phyloP scores from a whole-genome alignment of 202 grass and related monocot species.

The Bolboschoenoplectus hybrid region DNA sequence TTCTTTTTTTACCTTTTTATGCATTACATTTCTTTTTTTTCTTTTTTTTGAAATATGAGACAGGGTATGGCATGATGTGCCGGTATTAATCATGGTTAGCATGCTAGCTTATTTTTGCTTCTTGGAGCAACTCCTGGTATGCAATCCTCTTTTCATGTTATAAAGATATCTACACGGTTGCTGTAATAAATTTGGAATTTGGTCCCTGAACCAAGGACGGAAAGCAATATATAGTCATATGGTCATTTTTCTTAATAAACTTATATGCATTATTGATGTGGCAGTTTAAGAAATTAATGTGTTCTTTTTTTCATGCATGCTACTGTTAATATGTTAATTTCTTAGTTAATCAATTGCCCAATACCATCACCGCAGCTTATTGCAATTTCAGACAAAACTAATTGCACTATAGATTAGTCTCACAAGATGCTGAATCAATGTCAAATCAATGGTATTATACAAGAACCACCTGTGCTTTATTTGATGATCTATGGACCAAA shows the following conservation, averaged over 20 bases:
- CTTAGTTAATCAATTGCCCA: neutral
- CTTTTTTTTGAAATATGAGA: slow-evolving; percentile 39
- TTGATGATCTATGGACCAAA: neutral
- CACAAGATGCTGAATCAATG: neutral
- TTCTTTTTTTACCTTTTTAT: neutral
- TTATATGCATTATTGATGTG: neutral
- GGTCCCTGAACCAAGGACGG: neutral
- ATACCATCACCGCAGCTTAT: neutral
- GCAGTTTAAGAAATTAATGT: neutral
- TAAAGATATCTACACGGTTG: slow-evolving; percentile 31
- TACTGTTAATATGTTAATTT: slow-evolving; percentile 2
- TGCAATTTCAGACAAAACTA: neutral
- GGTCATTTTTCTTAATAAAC: neutral
- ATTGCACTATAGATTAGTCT: neutral
- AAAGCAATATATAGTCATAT: neutral
- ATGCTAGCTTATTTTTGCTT: slow-evolving; percentile 99
- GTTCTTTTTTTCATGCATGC: neutral
- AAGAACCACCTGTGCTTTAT: neutral
- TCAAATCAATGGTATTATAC: neutral
- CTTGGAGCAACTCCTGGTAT: slow-evolving; percentile 96
- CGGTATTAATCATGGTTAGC: slow-evolving; percentile 97
- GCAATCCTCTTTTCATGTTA: slow-evolving; percentile 44
- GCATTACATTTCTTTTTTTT: slow-evolving; percentile 13
- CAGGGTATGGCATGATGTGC: slow-evolving; percentile 98
- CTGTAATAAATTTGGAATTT: neutral